Conservation (phyloP, 257 asterid species). For the Pogostemon cablin region DNA sequence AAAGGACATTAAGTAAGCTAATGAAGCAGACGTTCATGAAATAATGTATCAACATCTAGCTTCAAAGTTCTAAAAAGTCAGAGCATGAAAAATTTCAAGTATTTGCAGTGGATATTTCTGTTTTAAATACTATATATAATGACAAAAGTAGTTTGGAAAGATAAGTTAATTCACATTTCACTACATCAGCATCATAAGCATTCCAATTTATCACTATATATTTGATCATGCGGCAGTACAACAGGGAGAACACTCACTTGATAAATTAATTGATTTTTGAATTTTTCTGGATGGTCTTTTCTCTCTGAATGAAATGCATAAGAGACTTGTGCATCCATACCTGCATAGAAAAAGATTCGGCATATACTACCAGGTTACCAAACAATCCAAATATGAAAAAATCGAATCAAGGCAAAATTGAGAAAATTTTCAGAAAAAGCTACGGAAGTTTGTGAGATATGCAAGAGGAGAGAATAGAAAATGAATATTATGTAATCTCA, state of each 20-base stretch:
- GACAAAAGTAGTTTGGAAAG: neutral
- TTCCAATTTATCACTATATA: constrained; percentile 3
- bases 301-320: constrained; percentile 66
- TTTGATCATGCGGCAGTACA: constrained; percentile 26
- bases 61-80: neutral
- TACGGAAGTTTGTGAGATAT: too few species aligned
- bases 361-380: constrained; percentile 10
- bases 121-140: neutral
- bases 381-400: neutral
- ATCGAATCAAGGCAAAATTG: too few species aligned
- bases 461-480: too few species aligned
- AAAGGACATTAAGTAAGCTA: too few species aligned
- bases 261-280: constrained; percentile 52
- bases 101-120: constrained; percentile 2
- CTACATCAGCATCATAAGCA: constrained; percentile 14
- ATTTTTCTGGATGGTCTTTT: constrained; percentile 62
- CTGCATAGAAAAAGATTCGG: constrained; percentile 37
- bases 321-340: constrained; percentile 73
- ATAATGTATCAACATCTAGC: too few species aligned
- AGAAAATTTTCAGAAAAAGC: too few species aligned
- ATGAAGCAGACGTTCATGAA: too few species aligned
- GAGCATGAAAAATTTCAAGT: neutral
- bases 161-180: neutral
- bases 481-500: too few species aligned
- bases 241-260: constrained; percentile 40